Evolutionary conservation across 495 filamentous ascomycete genomes (phyloP).

Genomic region (Podospora australis): DNA sequence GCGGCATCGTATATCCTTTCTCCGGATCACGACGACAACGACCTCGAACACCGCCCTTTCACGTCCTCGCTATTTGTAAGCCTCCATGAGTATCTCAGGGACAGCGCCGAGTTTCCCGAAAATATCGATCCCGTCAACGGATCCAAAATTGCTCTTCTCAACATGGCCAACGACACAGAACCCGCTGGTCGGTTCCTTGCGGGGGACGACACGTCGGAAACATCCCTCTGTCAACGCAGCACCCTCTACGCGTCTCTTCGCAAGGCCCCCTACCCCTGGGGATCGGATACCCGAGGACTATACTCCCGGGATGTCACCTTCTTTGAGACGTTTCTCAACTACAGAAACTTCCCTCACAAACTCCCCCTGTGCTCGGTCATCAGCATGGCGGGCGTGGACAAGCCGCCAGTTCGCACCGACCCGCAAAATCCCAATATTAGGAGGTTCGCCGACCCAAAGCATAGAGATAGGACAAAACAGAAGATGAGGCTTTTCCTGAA

Average conservation of each 20-base stretch:
- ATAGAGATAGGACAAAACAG: slow-evolving; percentile 43
- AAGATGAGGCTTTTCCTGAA: slow-evolving; percentile 57
- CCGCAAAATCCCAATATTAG: not conserved
- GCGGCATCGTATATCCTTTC: too few relatives aligned
- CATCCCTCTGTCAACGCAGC: slow-evolving; percentile 58
- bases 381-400: slow-evolving; percentile 37
- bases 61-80: too few relatives aligned
- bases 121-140: slow-evolving; percentile 16
- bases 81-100: not conserved
- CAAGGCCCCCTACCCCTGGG: too few relatives aligned
- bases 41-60: too few relatives aligned
- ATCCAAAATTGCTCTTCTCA: slow-evolving; percentile 48
- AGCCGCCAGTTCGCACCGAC: not conserved
- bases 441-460: slow-evolving; percentile 22
- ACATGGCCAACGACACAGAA: slow-evolving; percentile 48
- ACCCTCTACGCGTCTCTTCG: slow-evolving; percentile 49
- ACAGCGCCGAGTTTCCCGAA: slow-evolving; percentile 1
- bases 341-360: too few relatives aligned
- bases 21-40: too few relatives aligned
- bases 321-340: too few relatives aligned
- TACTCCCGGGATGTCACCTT: too few relatives aligned
- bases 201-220: slow-evolving; percentile 56
- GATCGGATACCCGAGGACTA: too few relatives aligned
- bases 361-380: too few relatives aligned
- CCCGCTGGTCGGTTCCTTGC: slow-evolving; percentile 52